Base-by-base conservation (phyloP, 177 flowering plant genomes). In the Vitis hybrid region DNA sequence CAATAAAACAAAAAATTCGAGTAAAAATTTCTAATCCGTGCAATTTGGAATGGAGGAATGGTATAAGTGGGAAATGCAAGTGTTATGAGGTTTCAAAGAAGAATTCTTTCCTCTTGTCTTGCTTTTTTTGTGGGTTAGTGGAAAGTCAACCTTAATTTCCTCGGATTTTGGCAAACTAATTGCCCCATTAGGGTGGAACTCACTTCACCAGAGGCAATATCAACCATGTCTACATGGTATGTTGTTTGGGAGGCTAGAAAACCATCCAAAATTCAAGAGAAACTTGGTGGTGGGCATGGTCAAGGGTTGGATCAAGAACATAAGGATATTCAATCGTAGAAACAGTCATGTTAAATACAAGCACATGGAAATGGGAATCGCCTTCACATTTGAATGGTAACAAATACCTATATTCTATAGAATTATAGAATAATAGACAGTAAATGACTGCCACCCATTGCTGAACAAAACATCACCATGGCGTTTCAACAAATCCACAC, bases 331-430 rank as follows among this genome's bases (percentile, higher is more conserved):
- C 66, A 10, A 71, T 67, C 51, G 57, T 72, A 9, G 52, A 49
- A 57, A 72, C 66, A 39, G 15, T 57, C 49, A 10, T 67, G 16
- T 76, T 72, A 31, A 71, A 76, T 56, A 76, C 64, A 45, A 58
- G n/a, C 4, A 71, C 78, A 62, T 71, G 15, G 56, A 76, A 76
- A 50, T 49, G 33, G 15, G 61, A 69, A 26, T 65, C 31, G 10
- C 65, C 74, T 31, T 56, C 39, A 50, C 55, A 63, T 19, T 10
- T 59, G 49, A 76, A 76, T 1, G 71, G 49, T 2, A 76, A 6
- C 22, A 76, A 56, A 31, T 60, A 9, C 2, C 71, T 60, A 9
- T 22, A 18, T 0, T 15, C 19, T 26, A 26, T 26, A 26, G 29
- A 26, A 26, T 26, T 29, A 76, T 20, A 14, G 78, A 62, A 49